These are phyloP conservation scores for Flaveria ramosissima DNA, from an alignment of 129 eudicot genomes.

Conservation along the genomic window DNA sequence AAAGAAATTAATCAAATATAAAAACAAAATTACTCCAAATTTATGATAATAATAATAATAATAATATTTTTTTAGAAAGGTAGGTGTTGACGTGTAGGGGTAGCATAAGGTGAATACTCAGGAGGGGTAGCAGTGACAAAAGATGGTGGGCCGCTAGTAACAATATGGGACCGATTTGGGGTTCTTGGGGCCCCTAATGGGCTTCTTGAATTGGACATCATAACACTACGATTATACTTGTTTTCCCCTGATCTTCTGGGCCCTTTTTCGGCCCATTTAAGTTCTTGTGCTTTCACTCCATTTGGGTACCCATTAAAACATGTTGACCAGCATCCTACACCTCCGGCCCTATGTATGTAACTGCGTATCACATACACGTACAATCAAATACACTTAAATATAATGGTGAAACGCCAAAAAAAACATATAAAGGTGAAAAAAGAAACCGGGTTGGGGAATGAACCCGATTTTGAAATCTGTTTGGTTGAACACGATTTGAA, in stretches of 20 bases:
- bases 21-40: constrained; percentile 19
- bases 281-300: constrained; percentile 56
- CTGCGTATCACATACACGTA: constrained; percentile 30
- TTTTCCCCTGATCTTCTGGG: constrained; percentile 56
- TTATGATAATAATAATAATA: not conserved
- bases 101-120: constrained; percentile 58
- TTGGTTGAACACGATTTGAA: no score
- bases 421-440: no score
- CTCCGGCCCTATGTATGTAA: constrained; percentile 75
- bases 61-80: constrained; percentile 41
- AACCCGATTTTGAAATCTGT: no score
- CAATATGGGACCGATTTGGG: constrained; percentile 30
- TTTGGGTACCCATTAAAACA: constrained; percentile 62
- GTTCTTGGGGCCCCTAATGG: constrained; percentile 46
- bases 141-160: constrained; percentile 53
- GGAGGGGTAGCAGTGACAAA: constrained; percentile 42
- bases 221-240: constrained; percentile 41
- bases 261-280: constrained; percentile 86
- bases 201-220: constrained; percentile 52
- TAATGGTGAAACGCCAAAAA: not conserved
- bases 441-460: no score
- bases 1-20: constrained; percentile 19
- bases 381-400: not conserved
- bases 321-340: constrained; percentile 55
- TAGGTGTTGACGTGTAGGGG: constrained; percentile 49